phyloP scores from a whole-genome alignment of 352 stramenopile genomes.

The Pythium sukuiense region DNA sequence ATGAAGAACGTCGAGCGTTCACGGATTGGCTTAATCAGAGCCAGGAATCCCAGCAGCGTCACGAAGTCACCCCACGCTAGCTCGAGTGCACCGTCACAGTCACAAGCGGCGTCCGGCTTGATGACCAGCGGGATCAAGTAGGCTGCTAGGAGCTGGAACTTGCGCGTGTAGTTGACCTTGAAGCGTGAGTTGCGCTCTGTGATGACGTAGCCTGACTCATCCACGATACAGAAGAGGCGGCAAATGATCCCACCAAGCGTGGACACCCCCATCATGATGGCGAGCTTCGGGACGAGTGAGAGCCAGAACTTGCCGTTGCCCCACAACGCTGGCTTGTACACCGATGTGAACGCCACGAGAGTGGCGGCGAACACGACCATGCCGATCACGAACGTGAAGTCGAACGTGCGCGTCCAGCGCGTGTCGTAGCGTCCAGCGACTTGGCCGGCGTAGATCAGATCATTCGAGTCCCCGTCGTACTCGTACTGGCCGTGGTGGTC shows the following conservation, averaged over 20 bases:
- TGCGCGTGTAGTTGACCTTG: slow-evolving; percentile 90
- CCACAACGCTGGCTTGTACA: slow-evolving; percentile 69
- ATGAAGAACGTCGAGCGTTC: slow-evolving; percentile 85
- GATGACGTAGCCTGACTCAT: slow-evolving; percentile 84
- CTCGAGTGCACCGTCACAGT: slow-evolving; percentile 56
- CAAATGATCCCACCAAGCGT: slow-evolving; percentile 73
- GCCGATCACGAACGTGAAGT: slow-evolving; percentile 75
- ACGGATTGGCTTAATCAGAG: slow-evolving; percentile 83
- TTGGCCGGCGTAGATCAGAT: slow-evolving; percentile 82
- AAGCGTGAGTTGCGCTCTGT: slow-evolving; percentile 82
- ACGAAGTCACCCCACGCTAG: slow-evolving; percentile 85
- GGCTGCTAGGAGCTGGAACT: slow-evolving; percentile 81
- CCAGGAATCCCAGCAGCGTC: slow-evolving; percentile 77
- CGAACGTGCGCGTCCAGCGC: slow-evolving; percentile 81
- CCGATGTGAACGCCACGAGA: slow-evolving; percentile 58
- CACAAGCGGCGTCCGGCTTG: slow-evolving; percentile 35
- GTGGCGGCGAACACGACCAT: slow-evolving; percentile 55
- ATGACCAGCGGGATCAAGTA: slow-evolving; percentile 84
- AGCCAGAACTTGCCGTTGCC: slow-evolving; percentile 75
- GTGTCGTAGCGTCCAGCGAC: slow-evolving; percentile 81
- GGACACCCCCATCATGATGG: slow-evolving; percentile 82
- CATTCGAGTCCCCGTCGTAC: slow-evolving; percentile 78
- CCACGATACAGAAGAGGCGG: slow-evolving; percentile 75
- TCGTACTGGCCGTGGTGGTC: slow-evolving; percentile 48
- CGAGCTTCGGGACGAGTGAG: slow-evolving; percentile 74